Percentiles rank a stretch among this genome's conserved stretches.
phyloP scores from a whole-genome alignment of 148 eudicot genomes.

The Fagopyrum esculentum region DNA sequence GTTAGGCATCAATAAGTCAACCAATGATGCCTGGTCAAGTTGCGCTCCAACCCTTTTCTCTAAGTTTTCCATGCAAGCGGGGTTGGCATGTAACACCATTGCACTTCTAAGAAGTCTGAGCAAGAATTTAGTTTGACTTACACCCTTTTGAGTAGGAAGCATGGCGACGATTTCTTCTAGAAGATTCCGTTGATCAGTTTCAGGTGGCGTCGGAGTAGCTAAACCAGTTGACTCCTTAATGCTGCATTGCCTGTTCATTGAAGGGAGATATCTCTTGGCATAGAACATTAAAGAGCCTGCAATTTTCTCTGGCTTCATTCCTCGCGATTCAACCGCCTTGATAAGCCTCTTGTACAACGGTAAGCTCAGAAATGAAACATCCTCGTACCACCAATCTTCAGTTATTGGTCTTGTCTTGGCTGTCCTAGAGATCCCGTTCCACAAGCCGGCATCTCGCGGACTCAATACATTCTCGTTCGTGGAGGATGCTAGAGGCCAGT shows the following conservation, averaged over 20 bases:
- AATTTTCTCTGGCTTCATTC: slow-evolving; percentile 58
- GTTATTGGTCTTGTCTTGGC: slow-evolving; percentile 20
- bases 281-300: slow-evolving; percentile 52
- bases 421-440: slow-evolving; percentile 48
- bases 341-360: slow-evolving; percentile 50
- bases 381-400: slow-evolving; percentile 77
- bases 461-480: slow-evolving; percentile 11
- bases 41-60: slow-evolving; percentile 58
- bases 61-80: slow-evolving; percentile 41
- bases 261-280: slow-evolving; percentile 41
- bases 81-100: slow-evolving; percentile 52
- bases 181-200: slow-evolving; percentile 43
- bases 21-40: slow-evolving; percentile 50
- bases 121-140: slow-evolving; percentile 41
- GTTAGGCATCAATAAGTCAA: slow-evolving; percentile 59
- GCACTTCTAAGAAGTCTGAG: slow-evolving; percentile 44
- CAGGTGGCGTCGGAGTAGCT: slow-evolving; percentile 26
- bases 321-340: slow-evolving; percentile 40
- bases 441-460: slow-evolving; percentile 21
- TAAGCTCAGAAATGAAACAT: slow-evolving; percentile 46
- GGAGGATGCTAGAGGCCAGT: slow-evolving; percentile 33
- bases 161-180: slow-evolving; percentile 58
- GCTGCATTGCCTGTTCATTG: slow-evolving; percentile 23
- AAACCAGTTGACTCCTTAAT: slow-evolving; percentile 17
- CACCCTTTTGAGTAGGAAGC: slow-evolving; percentile 54